A percentile compares a stretch with the other conserved stretches of the same genome.
phyloP scores from a whole-genome alignment of 208 protist species.

The Lotmaria passim region DNA sequence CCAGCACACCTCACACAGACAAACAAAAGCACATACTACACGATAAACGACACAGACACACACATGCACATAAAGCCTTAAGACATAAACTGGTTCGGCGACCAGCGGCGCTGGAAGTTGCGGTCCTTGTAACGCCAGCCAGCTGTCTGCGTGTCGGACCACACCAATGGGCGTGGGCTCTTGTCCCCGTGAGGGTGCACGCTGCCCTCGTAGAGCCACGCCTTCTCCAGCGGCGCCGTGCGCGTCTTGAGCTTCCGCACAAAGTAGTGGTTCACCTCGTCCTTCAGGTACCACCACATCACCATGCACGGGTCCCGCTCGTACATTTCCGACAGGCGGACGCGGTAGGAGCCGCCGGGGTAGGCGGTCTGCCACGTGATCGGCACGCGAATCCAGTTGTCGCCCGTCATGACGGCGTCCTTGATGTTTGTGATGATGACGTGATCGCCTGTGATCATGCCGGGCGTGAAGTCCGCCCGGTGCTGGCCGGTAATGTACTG shows the following conservation, averaged over 20 bases:
- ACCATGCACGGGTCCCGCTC: slow-evolving; percentile 94
- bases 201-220: slow-evolving; percentile 90
- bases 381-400: slow-evolving; percentile 89
- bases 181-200: slow-evolving; percentile 90
- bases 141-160: slow-evolving; percentile 60
- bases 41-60: neutral
- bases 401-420: slow-evolving; percentile 90
- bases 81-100: slow-evolving; percentile 85
- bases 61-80: neutral
- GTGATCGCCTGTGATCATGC: slow-evolving; percentile 91
- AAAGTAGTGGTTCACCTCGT: slow-evolving; percentile 92
- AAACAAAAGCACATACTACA: neutral
- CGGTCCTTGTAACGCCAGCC: slow-evolving; percentile 86
- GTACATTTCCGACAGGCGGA: slow-evolving; percentile 92
- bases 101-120: slow-evolving; percentile 83
- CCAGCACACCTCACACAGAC: no score
- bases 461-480: slow-evolving; percentile 88
- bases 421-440: slow-evolving; percentile 93
- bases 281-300: slow-evolving; percentile 92
- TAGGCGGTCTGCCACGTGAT: slow-evolving; percentile 93
- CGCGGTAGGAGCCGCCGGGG: slow-evolving; percentile 90
- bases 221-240: slow-evolving; percentile 90
- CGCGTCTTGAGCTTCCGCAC: slow-evolving; percentile 91
- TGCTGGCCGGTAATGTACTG: slow-evolving; percentile 93
- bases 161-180: slow-evolving; percentile 83